These are phyloP conservation scores for Irpex rosettiformis DNA, from an alignment of 1,284 basidiomycete genomes.

Conservation along the genomic window DNA sequence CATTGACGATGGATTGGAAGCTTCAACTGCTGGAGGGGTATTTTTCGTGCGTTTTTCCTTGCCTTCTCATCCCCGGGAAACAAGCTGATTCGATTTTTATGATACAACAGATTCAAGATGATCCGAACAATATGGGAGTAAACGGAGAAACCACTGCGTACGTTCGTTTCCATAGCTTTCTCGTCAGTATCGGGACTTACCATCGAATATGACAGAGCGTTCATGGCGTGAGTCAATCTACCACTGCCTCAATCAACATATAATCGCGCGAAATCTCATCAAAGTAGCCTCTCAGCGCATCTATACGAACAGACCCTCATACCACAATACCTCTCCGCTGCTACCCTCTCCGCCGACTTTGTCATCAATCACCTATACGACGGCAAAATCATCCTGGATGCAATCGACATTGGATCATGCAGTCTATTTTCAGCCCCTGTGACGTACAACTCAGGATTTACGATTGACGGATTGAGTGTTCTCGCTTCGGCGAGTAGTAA, in stretches of 20 bases:
- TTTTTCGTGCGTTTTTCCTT: constrained; percentile 1
- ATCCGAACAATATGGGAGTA: background rate
- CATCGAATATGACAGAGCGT: background rate
- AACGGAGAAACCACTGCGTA: background rate
- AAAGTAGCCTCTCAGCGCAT: background rate
- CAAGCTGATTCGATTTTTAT: background rate
- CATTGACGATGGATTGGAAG: too few relatives aligned
- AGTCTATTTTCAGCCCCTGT: background rate
- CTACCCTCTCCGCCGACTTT: background rate
- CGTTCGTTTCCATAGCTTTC: background rate
- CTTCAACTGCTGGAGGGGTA: constrained; percentile 5
- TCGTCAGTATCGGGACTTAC: background rate
- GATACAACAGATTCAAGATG: background rate
- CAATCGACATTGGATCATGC: background rate
- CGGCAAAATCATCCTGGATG: background rate
- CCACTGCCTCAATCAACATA: background rate
- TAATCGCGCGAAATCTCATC: constrained; percentile 3
- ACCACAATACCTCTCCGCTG: background rate
- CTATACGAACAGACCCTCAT: background rate
- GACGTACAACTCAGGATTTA: background rate
- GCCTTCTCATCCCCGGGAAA: background rate
- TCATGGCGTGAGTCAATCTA: constrained; percentile 1
- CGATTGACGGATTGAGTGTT: background rate
- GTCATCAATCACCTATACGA: background rate
- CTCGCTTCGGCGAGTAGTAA: background rate